These are phyloP conservation scores for Rutstroemia sp. DNA, from an alignment of 2,329 filamentous ascomycete genomes.

Conservation along the genomic window DNA sequence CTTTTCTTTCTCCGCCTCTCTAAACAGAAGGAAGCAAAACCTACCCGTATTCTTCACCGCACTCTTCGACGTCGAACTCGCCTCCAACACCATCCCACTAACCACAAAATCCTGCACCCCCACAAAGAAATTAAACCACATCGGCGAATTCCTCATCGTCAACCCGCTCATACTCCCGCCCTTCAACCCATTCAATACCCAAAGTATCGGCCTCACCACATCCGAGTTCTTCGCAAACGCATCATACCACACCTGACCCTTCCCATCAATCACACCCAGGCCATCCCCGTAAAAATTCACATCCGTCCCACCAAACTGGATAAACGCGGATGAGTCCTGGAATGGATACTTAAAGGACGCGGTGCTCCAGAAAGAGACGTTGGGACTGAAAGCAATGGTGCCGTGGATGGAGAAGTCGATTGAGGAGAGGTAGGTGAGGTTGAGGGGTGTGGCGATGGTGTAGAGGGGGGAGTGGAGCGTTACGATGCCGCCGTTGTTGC, in stretches of 20 bases:
- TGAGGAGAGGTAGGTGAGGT: not conserved
- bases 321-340: constrained; percentile 1
- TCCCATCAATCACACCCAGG: constrained; percentile 3
- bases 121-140: constrained; percentile 4
- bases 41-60: constrained; percentile 1
- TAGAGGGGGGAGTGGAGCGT: not conserved
- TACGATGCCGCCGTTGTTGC: constrained; percentile 1
- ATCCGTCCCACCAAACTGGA: not conserved
- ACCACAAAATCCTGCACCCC: not conserved
- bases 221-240: not conserved
- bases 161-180: constrained; percentile 1
- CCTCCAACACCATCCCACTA: constrained; percentile 1
- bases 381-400: not conserved
- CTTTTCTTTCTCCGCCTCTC: not conserved
- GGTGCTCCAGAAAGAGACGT: not conserved
- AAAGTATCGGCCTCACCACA: not conserved
- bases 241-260: constrained; percentile 4
- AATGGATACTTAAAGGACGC: not conserved
- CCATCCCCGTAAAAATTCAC: constrained; percentile 1
- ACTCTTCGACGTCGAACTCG: not conserved
- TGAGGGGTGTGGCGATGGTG: not conserved
- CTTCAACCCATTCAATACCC: constrained; percentile 2
- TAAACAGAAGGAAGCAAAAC: not conserved
- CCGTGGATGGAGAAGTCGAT: constrained; percentile 3
- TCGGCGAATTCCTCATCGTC: constrained; percentile 1